A percentile compares a stretch with the other conserved stretches of the same genome.
Evolutionary conservation across 2,329 filamentous ascomycete genomes (phyloP).

Genomic region (Pestalotiopsis sp.): DNA sequence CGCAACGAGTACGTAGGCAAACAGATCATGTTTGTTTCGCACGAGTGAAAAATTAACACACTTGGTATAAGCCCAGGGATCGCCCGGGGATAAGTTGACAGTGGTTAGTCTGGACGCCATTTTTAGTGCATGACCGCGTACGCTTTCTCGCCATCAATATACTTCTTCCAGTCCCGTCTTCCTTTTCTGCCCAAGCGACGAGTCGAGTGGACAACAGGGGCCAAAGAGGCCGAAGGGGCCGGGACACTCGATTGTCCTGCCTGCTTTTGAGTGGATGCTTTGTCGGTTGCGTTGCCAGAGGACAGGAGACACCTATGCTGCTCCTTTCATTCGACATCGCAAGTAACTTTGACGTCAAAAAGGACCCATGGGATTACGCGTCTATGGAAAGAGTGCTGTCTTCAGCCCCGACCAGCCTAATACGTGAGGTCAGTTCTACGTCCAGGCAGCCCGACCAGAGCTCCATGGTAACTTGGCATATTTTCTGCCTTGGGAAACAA

Average conservation of each 20-base stretch:
- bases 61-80: not conserved
- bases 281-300: not conserved
- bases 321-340: not conserved
- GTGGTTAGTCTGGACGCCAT: not conserved
- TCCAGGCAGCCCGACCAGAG: not conserved
- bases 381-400: not conserved
- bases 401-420: not conserved
- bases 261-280: not conserved
- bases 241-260: not conserved
- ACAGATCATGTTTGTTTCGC: not conserved
- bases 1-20: not conserved
- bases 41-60: not conserved
- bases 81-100: not conserved
- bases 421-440: not conserved
- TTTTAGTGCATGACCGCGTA: not conserved
- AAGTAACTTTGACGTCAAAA: not conserved
- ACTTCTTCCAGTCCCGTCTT: not conserved
- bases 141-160: not conserved
- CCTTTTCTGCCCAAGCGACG: not conserved
- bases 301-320: not conserved
- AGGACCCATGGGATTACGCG: not conserved
- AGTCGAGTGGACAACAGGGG: not conserved
- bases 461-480: no score
- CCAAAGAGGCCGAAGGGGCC: not conserved
- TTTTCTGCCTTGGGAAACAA: no score